These are phyloP conservation scores for Vitellaria paradoxa DNA, from an alignment of 179 eudicot species.

Conservation along the genomic window DNA sequence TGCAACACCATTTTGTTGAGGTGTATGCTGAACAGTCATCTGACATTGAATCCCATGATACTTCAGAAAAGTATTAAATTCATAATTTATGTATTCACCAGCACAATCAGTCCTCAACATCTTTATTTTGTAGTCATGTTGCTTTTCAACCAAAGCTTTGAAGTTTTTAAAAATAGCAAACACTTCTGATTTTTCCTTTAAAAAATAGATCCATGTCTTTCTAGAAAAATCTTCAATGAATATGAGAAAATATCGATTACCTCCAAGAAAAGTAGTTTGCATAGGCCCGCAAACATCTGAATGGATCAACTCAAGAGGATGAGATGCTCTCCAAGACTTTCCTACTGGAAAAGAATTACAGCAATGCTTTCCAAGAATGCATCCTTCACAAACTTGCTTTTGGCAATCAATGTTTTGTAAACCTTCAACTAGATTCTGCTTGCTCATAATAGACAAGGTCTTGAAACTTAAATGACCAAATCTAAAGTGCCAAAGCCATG, in stretches of 20 bases:
- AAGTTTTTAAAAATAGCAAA: background rate
- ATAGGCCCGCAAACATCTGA: conserved; percentile 11
- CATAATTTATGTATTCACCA: background rate
- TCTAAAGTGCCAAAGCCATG: no score
- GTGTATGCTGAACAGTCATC: background rate
- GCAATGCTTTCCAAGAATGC: conserved; percentile 2
- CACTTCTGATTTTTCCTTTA: background rate
- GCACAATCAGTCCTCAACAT: background rate
- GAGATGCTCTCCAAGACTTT: background rate
- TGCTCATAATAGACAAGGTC: background rate
- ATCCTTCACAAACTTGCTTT: no score
- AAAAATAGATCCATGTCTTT: background rate
- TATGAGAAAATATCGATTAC: conserved; percentile 1
- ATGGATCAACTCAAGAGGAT: background rate
- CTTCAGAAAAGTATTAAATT: background rate
- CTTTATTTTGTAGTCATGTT: background rate
- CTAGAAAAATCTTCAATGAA: background rate
- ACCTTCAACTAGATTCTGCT: background rate
- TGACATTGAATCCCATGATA: background rate
- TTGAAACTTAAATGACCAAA: conserved; percentile 4
- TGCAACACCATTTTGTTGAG: conserved; percentile 11
- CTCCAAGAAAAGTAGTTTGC: background rate
- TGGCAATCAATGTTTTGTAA: background rate
- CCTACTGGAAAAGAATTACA: background rate
- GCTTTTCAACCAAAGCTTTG: background rate